A percentile compares a stretch with the other conserved stretches of the same genome.
Conservation (phyloP, 352 stramenopile species). For the Thalassiosira exigua region DNA sequence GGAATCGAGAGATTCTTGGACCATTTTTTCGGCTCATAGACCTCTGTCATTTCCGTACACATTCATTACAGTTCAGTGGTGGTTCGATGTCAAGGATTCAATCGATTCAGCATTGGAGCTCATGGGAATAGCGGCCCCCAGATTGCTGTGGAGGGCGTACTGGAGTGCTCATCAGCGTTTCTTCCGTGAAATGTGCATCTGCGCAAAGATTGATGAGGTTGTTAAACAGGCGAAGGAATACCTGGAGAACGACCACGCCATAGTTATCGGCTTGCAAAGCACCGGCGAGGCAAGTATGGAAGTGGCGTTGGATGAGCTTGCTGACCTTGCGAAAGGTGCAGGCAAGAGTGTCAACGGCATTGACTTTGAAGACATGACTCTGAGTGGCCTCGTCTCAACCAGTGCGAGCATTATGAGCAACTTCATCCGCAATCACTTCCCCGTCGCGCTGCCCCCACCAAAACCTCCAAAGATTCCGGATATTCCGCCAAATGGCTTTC, state of each 20-base stretch:
- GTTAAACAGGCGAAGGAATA: conserved; percentile 52
- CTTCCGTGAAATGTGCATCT: conserved; percentile 80
- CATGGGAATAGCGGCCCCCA: conserved; percentile 22
- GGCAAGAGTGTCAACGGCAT: conserved; percentile 30
- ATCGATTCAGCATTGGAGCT: conserved; percentile 36
- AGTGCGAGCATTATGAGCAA: conserved; percentile 54
- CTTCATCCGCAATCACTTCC: conserved; percentile 72
- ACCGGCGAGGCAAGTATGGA: conserved; percentile 81
- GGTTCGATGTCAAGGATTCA: conserved; percentile 47
- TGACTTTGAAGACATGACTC: conserved; percentile 53
- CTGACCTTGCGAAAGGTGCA: conserved; percentile 12
- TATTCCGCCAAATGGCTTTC: conserved; percentile 45
- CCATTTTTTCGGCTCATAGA: neutral
- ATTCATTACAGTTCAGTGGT: conserved; percentile 37
- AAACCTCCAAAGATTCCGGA: conserved; percentile 52
- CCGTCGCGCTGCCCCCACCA: conserved; percentile 42
- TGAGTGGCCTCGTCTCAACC: conserved; percentile 61
- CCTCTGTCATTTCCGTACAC: conserved; percentile 8
- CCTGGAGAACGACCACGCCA: conserved; percentile 67
- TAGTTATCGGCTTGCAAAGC: conserved; percentile 86
- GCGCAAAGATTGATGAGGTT: conserved; percentile 77
- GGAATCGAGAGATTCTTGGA: too few relatives aligned
- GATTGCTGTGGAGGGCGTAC: conserved; percentile 69
- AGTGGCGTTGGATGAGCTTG: conserved; percentile 55
- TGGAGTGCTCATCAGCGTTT: conserved; percentile 85